A percentile compares a stretch with the other conserved stretches of the same genome.
Conservation (phyloP, 2,329 filamentous ascomycete genomes). For the Pseudomassariella vexata region DNA sequence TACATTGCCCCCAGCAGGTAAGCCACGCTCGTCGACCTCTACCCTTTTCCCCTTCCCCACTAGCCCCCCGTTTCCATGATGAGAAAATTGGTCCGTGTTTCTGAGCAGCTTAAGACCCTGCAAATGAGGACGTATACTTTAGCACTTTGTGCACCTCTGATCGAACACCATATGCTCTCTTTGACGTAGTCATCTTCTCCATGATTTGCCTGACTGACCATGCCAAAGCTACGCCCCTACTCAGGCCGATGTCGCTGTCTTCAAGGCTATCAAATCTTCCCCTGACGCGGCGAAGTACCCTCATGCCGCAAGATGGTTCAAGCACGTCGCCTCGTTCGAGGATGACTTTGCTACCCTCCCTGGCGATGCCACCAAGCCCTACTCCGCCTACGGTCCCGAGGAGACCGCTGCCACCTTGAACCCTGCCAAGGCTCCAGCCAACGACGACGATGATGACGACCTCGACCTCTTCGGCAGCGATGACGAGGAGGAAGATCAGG, state of each 20-base stretch:
- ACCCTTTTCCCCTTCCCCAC: constrained; percentile 4
- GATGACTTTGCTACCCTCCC: constrained; percentile 85
- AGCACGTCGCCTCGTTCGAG: constrained; percentile 92
- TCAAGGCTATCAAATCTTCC: constrained; percentile 75
- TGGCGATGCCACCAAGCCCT: constrained; percentile 84
- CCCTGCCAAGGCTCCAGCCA: constrained; percentile 74
- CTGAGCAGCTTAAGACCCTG: constrained; percentile 76
- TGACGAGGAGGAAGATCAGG: constrained; percentile 89
- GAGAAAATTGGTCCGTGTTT: constrained; percentile 79
- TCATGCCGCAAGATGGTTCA: constrained; percentile 95
- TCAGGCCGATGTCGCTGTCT: constrained; percentile 93
- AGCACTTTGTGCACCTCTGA: constrained; percentile 31
- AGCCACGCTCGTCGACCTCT: not conserved
- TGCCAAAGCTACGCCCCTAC: constrained; percentile 56
- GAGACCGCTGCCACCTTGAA: constrained; percentile 70
- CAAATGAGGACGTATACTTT: constrained; percentile 31
- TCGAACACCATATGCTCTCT: constrained; percentile 7
- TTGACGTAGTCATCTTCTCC: not conserved
- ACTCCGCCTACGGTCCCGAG: constrained; percentile 89
- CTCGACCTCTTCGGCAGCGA: constrained; percentile 92
- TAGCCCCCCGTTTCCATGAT: constrained; percentile 42
- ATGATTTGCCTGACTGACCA: constrained; percentile 3
- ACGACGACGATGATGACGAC: constrained; percentile 68
- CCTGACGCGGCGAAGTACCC: constrained; percentile 86
- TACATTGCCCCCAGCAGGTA: constrained; percentile 48